Base-by-base conservation (phyloP, 1,284 basidiomycete species). In the Melampsora larici-populina region DNA sequence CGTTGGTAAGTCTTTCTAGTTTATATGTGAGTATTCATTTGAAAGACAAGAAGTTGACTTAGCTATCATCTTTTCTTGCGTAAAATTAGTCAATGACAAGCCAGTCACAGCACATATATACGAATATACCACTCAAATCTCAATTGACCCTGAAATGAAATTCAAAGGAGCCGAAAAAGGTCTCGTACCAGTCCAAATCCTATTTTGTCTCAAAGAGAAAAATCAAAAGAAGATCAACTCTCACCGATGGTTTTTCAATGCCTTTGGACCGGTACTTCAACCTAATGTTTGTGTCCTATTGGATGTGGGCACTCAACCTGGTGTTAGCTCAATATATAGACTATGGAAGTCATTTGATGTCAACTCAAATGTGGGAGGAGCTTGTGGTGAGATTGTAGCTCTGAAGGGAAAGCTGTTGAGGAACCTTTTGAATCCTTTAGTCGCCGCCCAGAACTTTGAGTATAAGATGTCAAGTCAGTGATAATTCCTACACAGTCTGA, bases 191-290 rank as follows among this genome's bases (percentile, higher is more conserved):
- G 94, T 98, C 1, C 94, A 97, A 83, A 92, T 98, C 80, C 89
- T 97, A 79, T 97, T 97, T 85, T 97, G 94, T 84, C 87, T 97
- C 79, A 97, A 97, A 84, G 94, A 95, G 46, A 93, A 97, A 86
- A 98, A 97, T 76, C 83, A 83, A 80, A 68, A 71, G 24, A 78
- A 67, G 43, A 84, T 84, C 81, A 84, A 85, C 79, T 83, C 84
- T 58, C 87, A 87, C 80, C 90, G 96, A 69, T 99, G 96, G 96
- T 87, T 99, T 36, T 99, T 99, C 88, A 97, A 98, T 82, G 96
- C 93, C 7, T 90, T 99, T 76, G 95, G 94, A 0, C 89, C 87
- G 79, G 91, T 92, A 81, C 85, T 97, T 70, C 82, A 94, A 88
- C 94, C 94, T 8, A 92, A 96, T 82, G 90, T 91, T 55, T 95